Evolutionary conservation across 441 rosid genomes (phyloP).

Genomic region (Geranium incanum): DNA sequence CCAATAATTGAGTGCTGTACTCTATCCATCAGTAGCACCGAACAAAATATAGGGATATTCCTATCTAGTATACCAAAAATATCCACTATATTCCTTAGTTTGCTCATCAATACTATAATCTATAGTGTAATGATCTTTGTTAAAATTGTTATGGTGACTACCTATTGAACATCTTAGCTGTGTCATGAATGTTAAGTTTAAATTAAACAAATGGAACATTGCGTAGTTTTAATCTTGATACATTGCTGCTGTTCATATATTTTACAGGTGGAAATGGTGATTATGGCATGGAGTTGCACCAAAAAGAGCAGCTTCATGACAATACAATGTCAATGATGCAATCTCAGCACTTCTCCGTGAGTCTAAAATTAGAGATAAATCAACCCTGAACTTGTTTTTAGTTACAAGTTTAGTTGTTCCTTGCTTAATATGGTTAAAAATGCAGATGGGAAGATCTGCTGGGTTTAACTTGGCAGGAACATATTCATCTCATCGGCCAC

Average conservation of each 20-base stretch:
- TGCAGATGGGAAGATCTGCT: slow-evolving; percentile 83
- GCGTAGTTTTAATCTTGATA: not conserved
- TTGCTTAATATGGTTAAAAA: slow-evolving; percentile 19
- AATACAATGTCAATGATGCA: slow-evolving; percentile 82
- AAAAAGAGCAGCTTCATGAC: slow-evolving; percentile 91
- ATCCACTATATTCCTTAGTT: not conserved
- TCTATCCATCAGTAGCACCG: not conserved
- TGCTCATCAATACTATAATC: not conserved
- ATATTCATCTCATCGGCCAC: slow-evolving; percentile 74
- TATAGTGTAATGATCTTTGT: not conserved
- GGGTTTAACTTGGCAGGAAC: slow-evolving; percentile 75
- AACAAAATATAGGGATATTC: not conserved
- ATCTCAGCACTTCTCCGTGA: slow-evolving; percentile 90
- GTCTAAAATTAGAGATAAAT: slow-evolving; percentile 25
- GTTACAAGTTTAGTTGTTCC: not conserved
- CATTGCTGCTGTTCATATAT: slow-evolving; percentile 24
- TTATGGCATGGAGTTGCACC: slow-evolving; percentile 81
- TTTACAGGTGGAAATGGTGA: slow-evolving; percentile 81
- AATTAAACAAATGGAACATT: not conserved
- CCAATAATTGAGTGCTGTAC: not conserved
- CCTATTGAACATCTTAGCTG: not conserved
- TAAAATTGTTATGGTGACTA: not conserved
- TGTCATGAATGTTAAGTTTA: not conserved
- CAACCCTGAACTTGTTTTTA: slow-evolving; percentile 14
- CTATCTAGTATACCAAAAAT: not conserved